Percentiles rank a stretch among this genome's conserved stretches.
These are phyloP conservation scores for Paratinospora sagittata DNA, from an alignment of 164 flowering plant genomes.

Conservation along the genomic window DNA sequence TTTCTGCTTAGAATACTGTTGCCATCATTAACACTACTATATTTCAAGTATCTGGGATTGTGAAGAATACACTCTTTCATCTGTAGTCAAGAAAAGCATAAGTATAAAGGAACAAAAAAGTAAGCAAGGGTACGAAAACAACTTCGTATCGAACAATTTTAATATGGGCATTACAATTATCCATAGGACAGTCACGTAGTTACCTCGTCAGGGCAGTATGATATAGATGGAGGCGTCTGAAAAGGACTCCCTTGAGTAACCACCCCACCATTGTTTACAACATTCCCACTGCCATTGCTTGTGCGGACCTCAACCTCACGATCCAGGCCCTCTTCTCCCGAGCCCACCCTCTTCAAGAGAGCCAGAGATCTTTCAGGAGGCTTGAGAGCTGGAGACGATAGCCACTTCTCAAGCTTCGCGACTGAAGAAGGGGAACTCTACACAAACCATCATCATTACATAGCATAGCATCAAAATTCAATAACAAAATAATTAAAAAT, in stretches of 20 bases:
- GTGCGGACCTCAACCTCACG: slow-evolving; percentile 19
- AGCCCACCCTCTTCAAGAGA: slow-evolving; percentile 23
- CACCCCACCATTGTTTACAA: slow-evolving; percentile 10
- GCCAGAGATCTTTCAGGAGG: slow-evolving; percentile 29
- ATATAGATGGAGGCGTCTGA: slow-evolving; percentile 78
- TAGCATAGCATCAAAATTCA: not conserved
- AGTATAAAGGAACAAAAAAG: too few relatives aligned
- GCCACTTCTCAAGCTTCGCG: slow-evolving; percentile 48
- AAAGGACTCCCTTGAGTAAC: slow-evolving; percentile 58
- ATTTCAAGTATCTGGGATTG: too few relatives aligned
- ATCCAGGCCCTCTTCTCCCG: slow-evolving; percentile 29
- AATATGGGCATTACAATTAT: too few relatives aligned
- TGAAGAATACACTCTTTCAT: too few relatives aligned
- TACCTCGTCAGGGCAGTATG: slow-evolving; percentile 62
- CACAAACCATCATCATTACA: slow-evolving; percentile 12
- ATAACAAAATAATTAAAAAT: not conserved
- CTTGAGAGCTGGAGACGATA: slow-evolving; percentile 49
- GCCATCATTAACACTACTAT: too few relatives aligned
- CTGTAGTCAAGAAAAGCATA: too few relatives aligned
- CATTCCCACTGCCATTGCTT: slow-evolving; percentile 14
- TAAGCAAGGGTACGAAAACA: not conserved
- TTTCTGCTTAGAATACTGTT: too few relatives aligned
- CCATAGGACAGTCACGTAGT: too few relatives aligned
- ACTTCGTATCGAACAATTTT: too few relatives aligned
- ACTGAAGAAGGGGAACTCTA: slow-evolving; percentile 33